Evolutionary conservation across 345 rosid genomes (phyloP), one percentile per base, ranked within the genome.

Genomic region (Populus alba): DNA sequence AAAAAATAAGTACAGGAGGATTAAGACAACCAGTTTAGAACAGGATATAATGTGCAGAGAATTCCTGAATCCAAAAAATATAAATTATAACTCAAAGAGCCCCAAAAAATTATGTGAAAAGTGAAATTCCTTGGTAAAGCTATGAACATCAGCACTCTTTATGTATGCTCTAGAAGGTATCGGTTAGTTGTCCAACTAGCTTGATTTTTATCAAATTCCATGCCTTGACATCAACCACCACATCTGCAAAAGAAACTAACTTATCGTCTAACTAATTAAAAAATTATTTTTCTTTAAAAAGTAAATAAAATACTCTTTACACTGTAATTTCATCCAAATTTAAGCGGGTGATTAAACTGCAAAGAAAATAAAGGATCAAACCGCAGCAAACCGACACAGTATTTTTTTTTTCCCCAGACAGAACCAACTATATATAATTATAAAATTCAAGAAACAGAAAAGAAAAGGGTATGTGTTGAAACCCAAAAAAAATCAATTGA

Each of bases 161-260:
- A 33, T 25, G 29, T 25, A 63, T 7, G 27, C 49, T 62, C 55
- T 43, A 55, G 45, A 7, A 9, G 27, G 65, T 59, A 59, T n/a
- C 27, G 27, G 12, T 59, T 59, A 59, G 65, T 10, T 59, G 65
- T 59, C 65, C 16, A n/a, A 10, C 65, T 10, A 10, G 29, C 29
- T 59, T n/a, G 6, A n/a, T 59, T 57, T 59, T n/a, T 59, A 59
- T 3, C 62, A 59, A 4, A 59, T 65, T 66, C 25, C 57, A 65
- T 75, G 78, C 18, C 68, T 41, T 43, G 39, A 47, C 7, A 77
- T 73, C 72, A 76, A 61, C 37, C 71, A 41, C 9, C 68, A 69
- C 37, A 65, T 17, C 49, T 37, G 75, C 75, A 57, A 25, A 65
- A 66, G 70, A 37, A 57, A 51, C 51, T 68, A 57, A 51, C 51